Evolutionary conservation across 1,139 yeast species (phyloP), one percentile per base, ranked within the genome.

Genomic region (Candida albicans): DNA sequence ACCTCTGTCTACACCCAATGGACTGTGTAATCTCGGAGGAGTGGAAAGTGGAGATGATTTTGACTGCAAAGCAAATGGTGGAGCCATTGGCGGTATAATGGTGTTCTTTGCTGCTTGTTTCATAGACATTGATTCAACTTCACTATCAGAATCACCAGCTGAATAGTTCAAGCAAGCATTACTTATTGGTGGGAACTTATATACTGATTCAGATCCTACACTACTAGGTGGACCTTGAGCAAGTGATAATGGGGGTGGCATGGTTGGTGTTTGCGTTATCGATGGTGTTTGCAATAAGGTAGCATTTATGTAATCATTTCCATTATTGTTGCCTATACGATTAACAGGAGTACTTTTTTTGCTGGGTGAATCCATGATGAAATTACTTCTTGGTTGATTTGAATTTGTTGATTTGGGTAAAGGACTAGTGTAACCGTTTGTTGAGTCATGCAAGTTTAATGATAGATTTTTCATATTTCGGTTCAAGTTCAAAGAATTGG

Each of bases 381-480:
- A 42, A 36, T 29, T 54, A 51, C 33, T 33, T 33, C 34, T 11
- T n/a, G 28, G 13, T 18, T 14, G 3, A 25, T 14, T 37, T 30
- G 32, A 13, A 5, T 18, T 56, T 15, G 43, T 27, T 24, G 38
- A 11, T 36, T 39, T 28, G 22, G 43, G 34, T 27, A 35, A 40
- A 24, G 37, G n/a, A 12, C 36, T 35, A 15, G 34, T 32, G 22
- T 7, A 28, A 8, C 28, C 33, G n/a, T 37, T 37, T 8, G 47
- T 35, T 11, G 49, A 39, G 24, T 52, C 62, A 10, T 37, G 41
- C 22, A 66, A 49, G 46, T 68, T 66, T 39, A 71, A 58, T 38
- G 68, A 65, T 36, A 71, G 53, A 41, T 65, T 67, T 53, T 71
- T 70, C 65, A 64, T 67, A 39, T 64, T 64, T 40, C 69, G 44